These are phyloP conservation scores for Blastobotrys chiropterorum DNA, from an alignment of 805 yeast species.

Conservation along the genomic window DNA sequence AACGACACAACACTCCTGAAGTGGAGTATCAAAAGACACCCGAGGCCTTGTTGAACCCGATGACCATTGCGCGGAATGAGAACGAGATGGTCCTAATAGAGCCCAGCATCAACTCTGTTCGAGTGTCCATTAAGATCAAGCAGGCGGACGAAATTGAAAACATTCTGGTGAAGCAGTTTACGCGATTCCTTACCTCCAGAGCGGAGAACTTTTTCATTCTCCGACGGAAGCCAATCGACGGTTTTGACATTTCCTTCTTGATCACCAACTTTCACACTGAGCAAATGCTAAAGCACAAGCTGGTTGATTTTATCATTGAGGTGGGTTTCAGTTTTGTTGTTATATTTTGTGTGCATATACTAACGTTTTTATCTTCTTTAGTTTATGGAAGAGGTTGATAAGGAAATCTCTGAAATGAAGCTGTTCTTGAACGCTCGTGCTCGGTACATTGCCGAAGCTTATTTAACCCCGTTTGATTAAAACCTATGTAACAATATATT, in stretches of 20 bases:
- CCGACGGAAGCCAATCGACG: conserved; percentile 80
- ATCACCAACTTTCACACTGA: conserved; percentile 94
- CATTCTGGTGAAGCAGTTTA: conserved; percentile 88
- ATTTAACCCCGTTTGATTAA: conserved; percentile 80
- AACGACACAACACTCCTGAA: conserved; percentile 96
- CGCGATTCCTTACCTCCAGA: conserved; percentile 87
- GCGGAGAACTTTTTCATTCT: conserved; percentile 91
- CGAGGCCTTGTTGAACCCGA: conserved; percentile 81
- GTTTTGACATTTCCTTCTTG: conserved; percentile 88
- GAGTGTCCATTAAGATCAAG: conserved; percentile 87
- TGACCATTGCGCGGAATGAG: conserved; percentile 87
- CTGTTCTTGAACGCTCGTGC: conserved; percentile 95
- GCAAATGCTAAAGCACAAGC: conserved; percentile 88
- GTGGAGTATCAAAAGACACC: conserved; percentile 80
- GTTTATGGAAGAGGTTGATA: conserved; percentile 98
- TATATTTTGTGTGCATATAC: not conserved
- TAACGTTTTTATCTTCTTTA: conserved; percentile 4
- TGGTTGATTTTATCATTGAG: conserved; percentile 93
- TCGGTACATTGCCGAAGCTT: conserved; percentile 95
- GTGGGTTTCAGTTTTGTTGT: conserved; percentile 8
- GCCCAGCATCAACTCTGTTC: conserved; percentile 85
- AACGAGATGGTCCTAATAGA: conserved; percentile 89
- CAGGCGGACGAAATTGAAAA: conserved; percentile 97
- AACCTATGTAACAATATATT: conserved; percentile 3
- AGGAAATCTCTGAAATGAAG: conserved; percentile 97